These are phyloP conservation scores for Fraxinus albicans DNA, from an alignment of 305 asterid genomes.

Conservation along the genomic window DNA sequence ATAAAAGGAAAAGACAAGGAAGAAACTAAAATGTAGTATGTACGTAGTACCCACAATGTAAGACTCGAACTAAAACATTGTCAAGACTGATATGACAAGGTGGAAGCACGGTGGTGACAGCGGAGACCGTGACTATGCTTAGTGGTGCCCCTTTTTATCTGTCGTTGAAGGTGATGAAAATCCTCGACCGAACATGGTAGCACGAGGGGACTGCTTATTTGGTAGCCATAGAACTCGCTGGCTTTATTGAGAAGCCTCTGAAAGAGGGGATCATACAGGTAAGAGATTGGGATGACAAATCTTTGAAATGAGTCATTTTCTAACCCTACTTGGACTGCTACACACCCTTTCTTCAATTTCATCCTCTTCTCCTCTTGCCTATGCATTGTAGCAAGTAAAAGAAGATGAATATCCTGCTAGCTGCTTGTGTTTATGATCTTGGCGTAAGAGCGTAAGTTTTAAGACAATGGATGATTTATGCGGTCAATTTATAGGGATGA, in stretches of 20 bases:
- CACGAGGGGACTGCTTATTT: slow-evolving; percentile 26
- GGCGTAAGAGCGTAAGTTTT: background rate
- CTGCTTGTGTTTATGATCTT: background rate
- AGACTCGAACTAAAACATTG: no score
- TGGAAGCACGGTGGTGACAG: background rate
- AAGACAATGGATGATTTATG: no score
- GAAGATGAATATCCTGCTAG: background rate
- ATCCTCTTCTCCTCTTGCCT: slow-evolving; percentile 21
- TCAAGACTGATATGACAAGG: no score
- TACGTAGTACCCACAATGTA: no score
- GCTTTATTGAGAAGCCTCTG: slow-evolving; percentile 33
- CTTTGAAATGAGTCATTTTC: slow-evolving; percentile 15
- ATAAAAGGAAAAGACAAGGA: no score
- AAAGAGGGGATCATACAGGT: slow-evolving; percentile 25
- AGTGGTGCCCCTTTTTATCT: slow-evolving; percentile 21
- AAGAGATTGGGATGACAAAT: slow-evolving; percentile 34
- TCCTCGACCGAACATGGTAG: slow-evolving; percentile 43
- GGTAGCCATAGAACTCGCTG: slow-evolving; percentile 38
- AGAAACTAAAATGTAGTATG: no score
- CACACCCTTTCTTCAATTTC: slow-evolving; percentile 42
- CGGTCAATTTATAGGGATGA: background rate
- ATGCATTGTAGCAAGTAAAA: background rate
- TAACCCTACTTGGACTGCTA: slow-evolving; percentile 40
- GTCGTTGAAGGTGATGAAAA: slow-evolving; percentile 33
- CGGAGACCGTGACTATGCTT: no score